Base-by-base conservation (phyloP, 2,329 filamentous ascomycete genomes). In the Fusarium penzigii region DNA sequence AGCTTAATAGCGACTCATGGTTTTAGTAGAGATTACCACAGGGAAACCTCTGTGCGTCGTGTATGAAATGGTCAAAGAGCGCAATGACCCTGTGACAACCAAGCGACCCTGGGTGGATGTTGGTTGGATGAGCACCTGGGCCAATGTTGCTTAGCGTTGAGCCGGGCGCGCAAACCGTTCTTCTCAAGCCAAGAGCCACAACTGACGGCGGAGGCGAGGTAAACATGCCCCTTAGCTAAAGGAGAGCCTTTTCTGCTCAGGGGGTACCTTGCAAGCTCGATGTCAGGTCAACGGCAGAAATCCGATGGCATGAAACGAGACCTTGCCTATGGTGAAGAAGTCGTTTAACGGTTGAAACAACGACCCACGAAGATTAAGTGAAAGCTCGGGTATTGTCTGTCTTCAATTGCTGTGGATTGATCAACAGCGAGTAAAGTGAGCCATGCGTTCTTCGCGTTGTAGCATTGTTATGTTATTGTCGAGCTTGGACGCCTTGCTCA, bases 71-170 rank as follows among this genome's bases (percentile, higher is more conserved):
- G 9, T 14, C 9, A 36, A 11, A 36, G 13, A 3, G 32, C 32
- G 39, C 9, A 16, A 7, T 40, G 16, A 40, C 17, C 17, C 3
- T 13, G 39, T 16, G 39, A 4, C 14, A 10, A 17, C 14, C 17
- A 40, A 40, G 11, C 14, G 20, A 10, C 40, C 17, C 36, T 34
- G 42, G 48, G 17, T 42, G 40, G 40, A 53, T 13, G 44, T 47
- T 49, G 53, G 50, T 39, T 38, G 48, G 17, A 55, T 52, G 20
- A 48, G 62, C 65, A 61, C 55, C 57, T 56, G 55, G 62, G 53
- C 59, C 62, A 64, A 63, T 64, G 44, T 51, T 51, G 46, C 52
- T 52, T 64, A 62, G 62, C 58, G 52, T 52, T 38, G 38, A 39
- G 16, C 41, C 47, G 25, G 48, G 49, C 36, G 46, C 51, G 39